A percentile compares a stretch with the other conserved stretches of the same genome.
phyloP scores from a whole-genome alignment of 371 early-diverging fungal species.

The Mortierella sp. region DNA sequence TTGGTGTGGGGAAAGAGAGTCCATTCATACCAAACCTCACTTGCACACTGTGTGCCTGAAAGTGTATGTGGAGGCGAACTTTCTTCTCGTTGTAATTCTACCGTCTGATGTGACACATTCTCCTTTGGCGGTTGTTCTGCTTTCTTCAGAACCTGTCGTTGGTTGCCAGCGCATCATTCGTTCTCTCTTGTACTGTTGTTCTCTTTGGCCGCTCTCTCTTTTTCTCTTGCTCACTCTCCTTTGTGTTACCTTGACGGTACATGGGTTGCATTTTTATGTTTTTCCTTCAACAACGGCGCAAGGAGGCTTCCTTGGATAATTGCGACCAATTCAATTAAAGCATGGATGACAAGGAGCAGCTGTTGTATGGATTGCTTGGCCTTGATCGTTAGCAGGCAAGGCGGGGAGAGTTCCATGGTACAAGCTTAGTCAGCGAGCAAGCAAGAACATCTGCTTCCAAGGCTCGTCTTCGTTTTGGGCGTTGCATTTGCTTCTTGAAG shows the following conservation, averaged over 20 bases:
- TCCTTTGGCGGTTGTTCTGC: neutral
- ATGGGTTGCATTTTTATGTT: neutral
- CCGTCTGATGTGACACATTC: conserved; percentile 5
- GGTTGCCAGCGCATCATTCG: conserved; percentile 37
- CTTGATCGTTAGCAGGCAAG: neutral
- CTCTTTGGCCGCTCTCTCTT: conserved; percentile 2
- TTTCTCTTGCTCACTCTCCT: neutral
- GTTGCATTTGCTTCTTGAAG: neutral
- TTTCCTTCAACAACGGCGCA: neutral
- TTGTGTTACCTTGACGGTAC: neutral
- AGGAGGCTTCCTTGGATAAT: too few species aligned
- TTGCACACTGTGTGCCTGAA: too few species aligned
- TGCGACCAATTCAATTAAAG: neutral
- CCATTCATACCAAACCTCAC: neutral
- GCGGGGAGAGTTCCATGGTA: neutral
- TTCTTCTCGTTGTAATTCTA: neutral
- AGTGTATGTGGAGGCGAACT: neutral
- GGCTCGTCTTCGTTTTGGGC: neutral
- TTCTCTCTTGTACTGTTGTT: neutral
- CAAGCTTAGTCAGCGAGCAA: neutral
- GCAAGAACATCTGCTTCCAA: neutral
- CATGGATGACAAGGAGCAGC: neutral
- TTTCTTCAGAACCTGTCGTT: conserved; percentile 21
- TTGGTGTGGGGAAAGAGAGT: conserved; percentile 14
- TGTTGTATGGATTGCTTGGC: neutral